Base-by-base conservation (phyloP, 768 basidiomycete genomes). In the Mycena latifolia region DNA sequence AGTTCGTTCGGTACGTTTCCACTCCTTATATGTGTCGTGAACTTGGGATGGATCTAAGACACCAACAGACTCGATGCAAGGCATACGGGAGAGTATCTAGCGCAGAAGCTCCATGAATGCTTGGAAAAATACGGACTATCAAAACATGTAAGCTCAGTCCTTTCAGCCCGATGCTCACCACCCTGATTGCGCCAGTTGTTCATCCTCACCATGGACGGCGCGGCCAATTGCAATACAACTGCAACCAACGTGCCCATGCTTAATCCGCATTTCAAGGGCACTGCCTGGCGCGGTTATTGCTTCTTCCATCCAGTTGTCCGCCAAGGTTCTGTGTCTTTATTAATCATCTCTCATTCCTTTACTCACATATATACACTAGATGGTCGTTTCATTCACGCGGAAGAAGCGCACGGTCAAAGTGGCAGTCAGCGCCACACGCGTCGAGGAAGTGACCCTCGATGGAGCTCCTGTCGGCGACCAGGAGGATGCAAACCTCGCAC, bases 51-150 rank as follows among this genome's bases (percentile, higher is more conserved):
- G 31, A 6, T 33, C 5, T 11, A 33, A 56, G 28, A 48, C 35
- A 29, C 24, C 47, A 25, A 46, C 48, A 69, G 68, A 20, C 55
- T 71, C 7, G 69, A 47, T 18, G 57, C 63, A 43, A 67, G 58
- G 14, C 71, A 72, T 45, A 64, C 61, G 18, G 69, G 71, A 18
- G 22, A 60, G 27, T 70, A 72, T 62, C 69, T 70, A 9, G 69
- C 71, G 4, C 28, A 66, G 24, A 66, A 61, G 6, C 53, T 55
- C 3, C 53, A 33, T 33, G 31, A 33, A 33, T 33, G 31, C 31
- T 11, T 33, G 6, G 31, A 33, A 33, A 33, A 33, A 11, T 72
- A 65, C 25, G 64, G 66, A 7, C 27, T 72, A 0, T 59, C 54
- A 12, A 59, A 70, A 14, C 55, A 59, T 59, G 58, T 59, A 28